Percentiles rank a stretch among this genome's conserved stretches.
These are phyloP conservation scores for grape (Vitis vinifera) DNA, from an alignment of 164 flowering plant genomes.

Conservation along the genomic window DNA sequence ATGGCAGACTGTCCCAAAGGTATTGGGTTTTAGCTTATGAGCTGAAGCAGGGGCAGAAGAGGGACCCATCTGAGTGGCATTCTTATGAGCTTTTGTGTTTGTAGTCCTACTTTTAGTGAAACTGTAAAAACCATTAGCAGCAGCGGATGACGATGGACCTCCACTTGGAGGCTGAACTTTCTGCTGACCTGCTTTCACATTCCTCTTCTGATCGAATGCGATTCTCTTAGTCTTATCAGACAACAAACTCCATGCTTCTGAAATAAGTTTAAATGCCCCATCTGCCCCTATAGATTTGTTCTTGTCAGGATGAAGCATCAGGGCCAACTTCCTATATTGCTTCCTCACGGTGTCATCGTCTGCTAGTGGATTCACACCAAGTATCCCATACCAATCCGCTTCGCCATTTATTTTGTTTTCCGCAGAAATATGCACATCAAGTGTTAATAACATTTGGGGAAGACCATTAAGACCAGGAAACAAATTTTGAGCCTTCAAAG, in stretches of 20 bases:
- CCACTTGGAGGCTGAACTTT: conserved; percentile 34
- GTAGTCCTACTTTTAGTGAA: conserved; percentile 36
- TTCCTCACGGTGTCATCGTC: conserved; percentile 75
- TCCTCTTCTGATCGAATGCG: conserved; percentile 64
- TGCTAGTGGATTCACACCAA: conserved; percentile 64
- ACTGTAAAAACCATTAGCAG: conserved; percentile 57
- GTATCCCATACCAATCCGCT: conserved; percentile 77
- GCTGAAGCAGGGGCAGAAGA: conserved; percentile 35
- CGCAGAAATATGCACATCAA: conserved; percentile 63
- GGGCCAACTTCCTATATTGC: conserved; percentile 80
- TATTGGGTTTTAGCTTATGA: conserved; percentile 24
- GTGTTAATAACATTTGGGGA: conserved; percentile 61
- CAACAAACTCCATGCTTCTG: conserved; percentile 88
- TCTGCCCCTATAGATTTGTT: conserved; percentile 91
- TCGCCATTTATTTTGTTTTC: conserved; percentile 69
- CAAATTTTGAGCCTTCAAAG: conserved; percentile 67
- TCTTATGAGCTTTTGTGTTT: conserved; percentile 32
- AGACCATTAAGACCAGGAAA: conserved; percentile 75
- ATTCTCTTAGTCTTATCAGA: conserved; percentile 69
- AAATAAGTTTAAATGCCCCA: conserved; percentile 82
- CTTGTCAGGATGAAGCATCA: conserved; percentile 92
- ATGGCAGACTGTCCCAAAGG: conserved; percentile 83
- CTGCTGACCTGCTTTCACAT: conserved; percentile 22
- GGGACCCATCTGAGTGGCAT: conserved; percentile 22
- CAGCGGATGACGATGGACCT: conserved; percentile 30